Conservation (phyloP, 495 filamentous ascomycete genomes). For the Penicillium maclennaniae region DNA sequence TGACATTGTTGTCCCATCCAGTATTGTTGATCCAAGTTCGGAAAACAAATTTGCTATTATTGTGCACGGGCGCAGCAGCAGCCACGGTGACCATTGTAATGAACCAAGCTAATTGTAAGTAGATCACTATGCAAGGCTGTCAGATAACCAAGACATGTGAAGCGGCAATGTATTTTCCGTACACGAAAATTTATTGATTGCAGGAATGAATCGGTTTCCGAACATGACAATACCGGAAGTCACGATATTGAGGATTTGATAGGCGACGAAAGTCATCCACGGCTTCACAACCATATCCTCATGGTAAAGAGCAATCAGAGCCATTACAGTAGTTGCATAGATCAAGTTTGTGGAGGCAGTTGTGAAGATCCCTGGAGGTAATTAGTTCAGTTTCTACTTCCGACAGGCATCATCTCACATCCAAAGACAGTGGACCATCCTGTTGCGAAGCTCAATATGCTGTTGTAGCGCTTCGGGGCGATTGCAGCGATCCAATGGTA, state of each 20-base stretch:
- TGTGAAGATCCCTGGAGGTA: constrained; percentile 34
- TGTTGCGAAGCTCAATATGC: constrained; percentile 36
- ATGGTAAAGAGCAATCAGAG: constrained; percentile 34
- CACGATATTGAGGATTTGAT: constrained; percentile 31
- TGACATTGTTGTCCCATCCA: constrained; percentile 61
- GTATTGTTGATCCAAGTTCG: constrained; percentile 61
- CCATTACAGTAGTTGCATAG: constrained; percentile 33
- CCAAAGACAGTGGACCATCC: constrained; percentile 41
- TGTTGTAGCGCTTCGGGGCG: constrained; percentile 40
- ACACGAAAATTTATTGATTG: constrained; percentile 39
- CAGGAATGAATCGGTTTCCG: constrained; percentile 34
- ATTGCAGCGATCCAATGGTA: constrained; percentile 55
- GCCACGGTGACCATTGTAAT: constrained; percentile 68
- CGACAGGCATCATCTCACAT: constrained; percentile 18
- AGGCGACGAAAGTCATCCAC: constrained; percentile 39
- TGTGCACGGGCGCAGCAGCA: constrained; percentile 48
- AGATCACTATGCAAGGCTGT: constrained; percentile 39
- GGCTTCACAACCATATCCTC: constrained; percentile 31
- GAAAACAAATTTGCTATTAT: constrained; percentile 60
- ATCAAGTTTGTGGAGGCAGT: constrained; percentile 41
- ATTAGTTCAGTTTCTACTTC: not conserved
- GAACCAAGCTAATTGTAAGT: constrained; percentile 61
- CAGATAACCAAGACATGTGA: not conserved
- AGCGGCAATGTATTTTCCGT: not conserved
- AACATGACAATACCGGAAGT: constrained; percentile 33